These are phyloP conservation scores for Paraconiothyrium brasiliense DNA, from an alignment of 2,329 filamentous ascomycete genomes.

Conservation along the genomic window DNA sequence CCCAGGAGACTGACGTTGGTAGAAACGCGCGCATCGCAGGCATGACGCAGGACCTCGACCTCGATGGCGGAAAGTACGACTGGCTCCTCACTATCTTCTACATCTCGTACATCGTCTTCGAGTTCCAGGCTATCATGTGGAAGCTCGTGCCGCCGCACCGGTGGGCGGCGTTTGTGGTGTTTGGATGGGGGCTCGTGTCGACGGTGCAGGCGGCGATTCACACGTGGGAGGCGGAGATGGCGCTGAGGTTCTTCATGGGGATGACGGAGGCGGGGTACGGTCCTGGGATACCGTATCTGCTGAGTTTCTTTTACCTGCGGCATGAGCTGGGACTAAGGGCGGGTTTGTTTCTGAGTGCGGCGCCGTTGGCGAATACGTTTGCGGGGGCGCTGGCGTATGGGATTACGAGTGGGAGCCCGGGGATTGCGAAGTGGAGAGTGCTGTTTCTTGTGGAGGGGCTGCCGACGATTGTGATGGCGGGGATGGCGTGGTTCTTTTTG, in stretches of 20 bases:
- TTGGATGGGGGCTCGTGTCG: constrained; percentile 47
- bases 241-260: constrained; percentile 48
- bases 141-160: constrained; percentile 48
- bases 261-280: constrained; percentile 56
- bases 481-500: constrained; percentile 54
- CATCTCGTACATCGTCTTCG: constrained; percentile 50
- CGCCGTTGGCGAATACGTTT: constrained; percentile 80
- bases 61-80: constrained; percentile 39
- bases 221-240: constrained; percentile 46
- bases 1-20: not conserved
- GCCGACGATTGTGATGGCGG: constrained; percentile 54
- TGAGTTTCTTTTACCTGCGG: constrained; percentile 68
- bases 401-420: constrained; percentile 67
- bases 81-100: constrained; percentile 52
- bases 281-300: constrained; percentile 59
- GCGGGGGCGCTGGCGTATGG: constrained; percentile 67
- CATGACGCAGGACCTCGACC: constrained; percentile 45
- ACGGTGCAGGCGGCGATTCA: constrained; percentile 42
- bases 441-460: constrained; percentile 60
- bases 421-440: constrained; percentile 69
- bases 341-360: constrained; percentile 63
- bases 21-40: constrained; percentile 54
- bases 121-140: constrained; percentile 50
- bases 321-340: constrained; percentile 65
- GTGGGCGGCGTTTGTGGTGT: constrained; percentile 48